Evolutionary conservation across 306 rosid species (phyloP).

Genomic region (Acmispon strigosus): DNA sequence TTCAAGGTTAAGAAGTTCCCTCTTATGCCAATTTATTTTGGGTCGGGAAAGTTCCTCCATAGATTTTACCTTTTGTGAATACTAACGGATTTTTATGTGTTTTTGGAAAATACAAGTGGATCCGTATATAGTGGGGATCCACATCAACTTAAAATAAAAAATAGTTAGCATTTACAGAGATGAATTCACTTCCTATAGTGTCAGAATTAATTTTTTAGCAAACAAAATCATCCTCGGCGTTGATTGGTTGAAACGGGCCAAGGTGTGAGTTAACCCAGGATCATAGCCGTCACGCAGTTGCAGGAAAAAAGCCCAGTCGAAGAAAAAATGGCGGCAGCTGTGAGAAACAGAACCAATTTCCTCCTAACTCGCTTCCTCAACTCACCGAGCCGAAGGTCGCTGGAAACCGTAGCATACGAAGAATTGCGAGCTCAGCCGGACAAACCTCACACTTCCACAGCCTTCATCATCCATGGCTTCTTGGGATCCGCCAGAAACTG

Average conservation of each 20-base stretch:
- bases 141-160: no score
- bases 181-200: no score
- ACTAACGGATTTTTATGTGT: no score
- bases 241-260: not conserved
- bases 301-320: not conserved
- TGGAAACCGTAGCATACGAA: slow-evolving; percentile 72
- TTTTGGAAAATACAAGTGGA: no score
- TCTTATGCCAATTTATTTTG: no score
- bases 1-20: no score
- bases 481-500: slow-evolving; percentile 80
- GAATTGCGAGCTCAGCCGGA: slow-evolving; percentile 48
- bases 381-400: slow-evolving; percentile 31
- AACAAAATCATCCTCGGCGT: no score
- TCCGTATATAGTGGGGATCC: no score
- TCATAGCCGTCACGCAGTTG: not conserved
- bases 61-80: no score
- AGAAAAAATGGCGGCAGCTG: slow-evolving; percentile 46
- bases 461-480: slow-evolving; percentile 78
- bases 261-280: not conserved
- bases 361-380: slow-evolving; percentile 40
- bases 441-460: slow-evolving; percentile 59
- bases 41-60: no score
- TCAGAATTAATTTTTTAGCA: no score
- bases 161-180: no score
- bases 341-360: slow-evolving; percentile 28